Evolutionary conservation across 1,139 yeast species (phyloP), one percentile per base, ranked within the genome.

Genomic region (Blastobotrys buckinghamii): DNA sequence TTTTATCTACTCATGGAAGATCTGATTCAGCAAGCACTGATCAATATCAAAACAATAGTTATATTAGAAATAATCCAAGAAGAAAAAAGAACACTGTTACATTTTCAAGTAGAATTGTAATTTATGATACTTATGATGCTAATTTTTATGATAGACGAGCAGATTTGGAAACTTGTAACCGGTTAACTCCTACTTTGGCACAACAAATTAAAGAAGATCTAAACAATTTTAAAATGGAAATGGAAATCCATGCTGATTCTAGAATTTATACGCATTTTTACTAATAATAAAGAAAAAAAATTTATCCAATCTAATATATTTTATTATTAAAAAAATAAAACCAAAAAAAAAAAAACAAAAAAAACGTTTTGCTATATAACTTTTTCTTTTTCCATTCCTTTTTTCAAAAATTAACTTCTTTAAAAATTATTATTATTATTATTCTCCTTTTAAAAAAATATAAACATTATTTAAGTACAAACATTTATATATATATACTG

Each of bases 81-180:
- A 10, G 27, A 4, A 33, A 41, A 16, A 44, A 37, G 35, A 37
- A 41, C 19, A 47, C 53, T 15, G 95, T 92, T n/a, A 69, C 79
- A 42, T 92, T 92, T 66, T 84, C 95, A 2, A 83, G 95, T 0
- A 76, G 89, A 59, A 87, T 92, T 55, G 78, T 88, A 12, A 76
- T 92, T 44, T 92, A 83, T 66, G 96, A 89, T 55, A 92, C 97
- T 0, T 89, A 85, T 65, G 78, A 84, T 53, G 82, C 84, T 42
- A 81, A 78, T 16, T 96, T 87, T 57, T 92, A 92, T 64, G 97
- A 92, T 65, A 80, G 98, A 59, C 89, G 84, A 55, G 97, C 97
- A 0, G 97, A 89, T 56, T 75, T 84, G 39, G 95, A 96, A 5
- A 89, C 97, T 1, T 90, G 97, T 70, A 89, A 90, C 67, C 89